Evolutionary conservation across 768 basidiomycete genomes (phyloP).

Genomic region (Amanita fuliginea): DNA sequence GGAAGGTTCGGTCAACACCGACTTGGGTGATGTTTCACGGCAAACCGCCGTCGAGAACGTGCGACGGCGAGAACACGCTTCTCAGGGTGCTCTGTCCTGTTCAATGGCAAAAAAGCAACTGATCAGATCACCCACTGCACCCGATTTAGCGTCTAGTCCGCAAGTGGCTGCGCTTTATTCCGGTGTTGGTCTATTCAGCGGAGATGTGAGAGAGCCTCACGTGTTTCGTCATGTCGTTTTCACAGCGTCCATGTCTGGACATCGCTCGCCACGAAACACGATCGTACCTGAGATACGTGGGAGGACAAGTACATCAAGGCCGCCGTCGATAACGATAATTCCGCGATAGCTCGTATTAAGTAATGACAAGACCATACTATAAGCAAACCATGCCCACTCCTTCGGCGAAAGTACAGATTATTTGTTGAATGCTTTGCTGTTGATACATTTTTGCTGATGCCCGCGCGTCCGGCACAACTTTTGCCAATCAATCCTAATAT

Average conservation of each 20-base stretch:
- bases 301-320: neutral
- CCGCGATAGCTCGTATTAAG: neutral
- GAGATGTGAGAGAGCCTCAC: neutral
- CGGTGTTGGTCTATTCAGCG: neutral
- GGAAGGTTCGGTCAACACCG: too few species aligned
- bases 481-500: conserved; percentile 9
- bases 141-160: neutral
- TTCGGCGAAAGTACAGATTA: neutral
- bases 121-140: too few species aligned
- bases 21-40: too few species aligned
- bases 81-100: neutral
- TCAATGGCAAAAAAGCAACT: neutral
- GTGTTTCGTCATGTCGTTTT: neutral
- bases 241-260: too few species aligned
- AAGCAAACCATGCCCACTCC: neutral
- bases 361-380: neutral
- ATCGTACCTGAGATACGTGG: too few species aligned
- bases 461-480: neutral
- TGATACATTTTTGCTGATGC: neutral
- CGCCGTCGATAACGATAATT: neutral
- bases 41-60: neutral
- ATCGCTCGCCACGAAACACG: too few species aligned
- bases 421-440: neutral
- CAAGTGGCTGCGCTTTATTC: neutral
- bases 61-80: neutral